These are phyloP conservation scores for Rhypophila decipiens DNA, from an alignment of 495 filamentous ascomycete species.

Conservation along the genomic window DNA sequence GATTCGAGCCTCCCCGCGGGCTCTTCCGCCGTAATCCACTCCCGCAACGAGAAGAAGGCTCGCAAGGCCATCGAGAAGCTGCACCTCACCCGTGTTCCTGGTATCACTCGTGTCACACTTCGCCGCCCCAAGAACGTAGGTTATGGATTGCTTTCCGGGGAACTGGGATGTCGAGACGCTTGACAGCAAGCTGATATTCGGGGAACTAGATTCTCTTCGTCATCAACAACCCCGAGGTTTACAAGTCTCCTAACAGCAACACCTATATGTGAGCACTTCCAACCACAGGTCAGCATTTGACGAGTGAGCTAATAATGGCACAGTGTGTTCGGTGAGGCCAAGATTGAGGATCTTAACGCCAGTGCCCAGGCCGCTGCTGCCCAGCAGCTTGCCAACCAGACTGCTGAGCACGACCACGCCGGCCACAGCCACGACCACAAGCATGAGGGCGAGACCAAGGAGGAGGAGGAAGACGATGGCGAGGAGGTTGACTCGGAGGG, in stretches of 20 bases:
- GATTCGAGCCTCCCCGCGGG: conserved; percentile 74
- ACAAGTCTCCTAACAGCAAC: conserved; percentile 96
- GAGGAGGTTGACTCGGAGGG: conserved; percentile 92
- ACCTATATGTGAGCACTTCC: conserved; percentile 97
- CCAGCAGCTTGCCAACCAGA: conserved; percentile 76
- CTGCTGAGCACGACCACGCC: conserved; percentile 61
- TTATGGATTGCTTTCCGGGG: conserved; percentile 25
- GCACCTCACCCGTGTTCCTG: conserved; percentile 89
- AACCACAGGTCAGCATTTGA: no score
- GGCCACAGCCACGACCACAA: conserved; percentile 57
- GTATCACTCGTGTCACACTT: conserved; percentile 96
- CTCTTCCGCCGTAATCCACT: conserved; percentile 84
- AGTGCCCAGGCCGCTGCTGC: conserved; percentile 91
- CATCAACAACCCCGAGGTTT: conserved; percentile 98
- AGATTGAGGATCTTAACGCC: conserved; percentile 98
- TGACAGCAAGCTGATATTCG: conserved; percentile 26
- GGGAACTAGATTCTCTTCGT: conserved; percentile 85
- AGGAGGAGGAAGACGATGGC: conserved; percentile 82
- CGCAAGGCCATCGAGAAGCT: conserved; percentile 98
- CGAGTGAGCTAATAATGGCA: conserved; percentile 1
- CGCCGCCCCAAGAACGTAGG: conserved; percentile 97
- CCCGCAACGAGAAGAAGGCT: conserved; percentile 99
- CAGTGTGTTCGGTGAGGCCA: conserved; percentile 99
- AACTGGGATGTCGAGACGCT: conserved; percentile 80
- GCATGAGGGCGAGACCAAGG: conserved; percentile 50